phyloP scores from a whole-genome alignment of 352 stramenopile genomes.

The Aphanomyces stellatus region DNA sequence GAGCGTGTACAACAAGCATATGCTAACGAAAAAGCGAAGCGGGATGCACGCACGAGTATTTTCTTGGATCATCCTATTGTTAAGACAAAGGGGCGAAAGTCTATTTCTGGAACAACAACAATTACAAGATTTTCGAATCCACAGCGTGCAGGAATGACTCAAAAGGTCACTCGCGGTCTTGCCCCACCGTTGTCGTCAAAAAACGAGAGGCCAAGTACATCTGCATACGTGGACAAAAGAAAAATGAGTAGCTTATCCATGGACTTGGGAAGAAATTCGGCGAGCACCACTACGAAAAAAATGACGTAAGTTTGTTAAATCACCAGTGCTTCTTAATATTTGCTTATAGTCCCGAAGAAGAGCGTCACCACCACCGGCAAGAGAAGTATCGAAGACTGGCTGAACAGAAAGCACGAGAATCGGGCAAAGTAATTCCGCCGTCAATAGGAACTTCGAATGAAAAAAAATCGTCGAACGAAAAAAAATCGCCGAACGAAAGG shows the following conservation, averaged over 20 bases:
- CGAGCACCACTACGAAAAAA: not conserved
- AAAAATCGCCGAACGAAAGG: no score
- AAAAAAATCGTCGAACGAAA: not conserved
- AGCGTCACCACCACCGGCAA: conserved; percentile 46
- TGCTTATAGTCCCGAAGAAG: conserved; percentile 39
- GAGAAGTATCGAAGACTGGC: conserved; percentile 23
- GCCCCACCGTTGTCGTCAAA: not conserved
- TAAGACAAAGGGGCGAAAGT: conserved; percentile 32
- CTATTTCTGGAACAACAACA: conserved; percentile 43
- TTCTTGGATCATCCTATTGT: conserved; percentile 51
- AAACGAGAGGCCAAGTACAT: conserved; percentile 12
- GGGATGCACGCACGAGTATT: conserved; percentile 61
- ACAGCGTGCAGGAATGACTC: conserved; percentile 25
- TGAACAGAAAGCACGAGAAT: conserved; percentile 24
- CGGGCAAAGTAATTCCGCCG: conserved; percentile 16
- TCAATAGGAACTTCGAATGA: no score
- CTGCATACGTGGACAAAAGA: conserved; percentile 1
- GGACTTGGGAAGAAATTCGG: no score
- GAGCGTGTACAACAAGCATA: conserved; percentile 73
- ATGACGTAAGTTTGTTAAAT: not conserved
- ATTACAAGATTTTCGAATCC: conserved; percentile 32
- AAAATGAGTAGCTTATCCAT: not conserved
- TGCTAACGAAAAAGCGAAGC: conserved; percentile 55
- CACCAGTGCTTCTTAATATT: not conserved
- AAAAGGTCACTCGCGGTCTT: conserved; percentile 11